These are phyloP conservation scores for Camelina hispida DNA, from an alignment of 345 rosid genomes.

Conservation along the genomic window DNA sequence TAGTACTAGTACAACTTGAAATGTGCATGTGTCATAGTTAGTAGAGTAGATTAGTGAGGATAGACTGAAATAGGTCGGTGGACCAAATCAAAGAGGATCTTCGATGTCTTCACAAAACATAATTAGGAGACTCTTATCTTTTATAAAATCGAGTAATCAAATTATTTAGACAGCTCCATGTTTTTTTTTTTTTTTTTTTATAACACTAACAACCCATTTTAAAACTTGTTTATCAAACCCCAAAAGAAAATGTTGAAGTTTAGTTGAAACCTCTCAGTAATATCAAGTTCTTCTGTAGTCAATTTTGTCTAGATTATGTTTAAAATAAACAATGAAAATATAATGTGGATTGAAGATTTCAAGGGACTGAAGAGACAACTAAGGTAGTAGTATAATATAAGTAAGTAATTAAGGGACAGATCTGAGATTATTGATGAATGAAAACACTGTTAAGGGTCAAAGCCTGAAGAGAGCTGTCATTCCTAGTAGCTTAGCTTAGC, in stretches of 20 bases:
- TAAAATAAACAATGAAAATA: background rate
- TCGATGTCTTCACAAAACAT: background rate
- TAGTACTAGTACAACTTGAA: background rate
- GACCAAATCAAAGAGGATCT: conserved; percentile 33
- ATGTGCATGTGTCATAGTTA: conserved; percentile 36
- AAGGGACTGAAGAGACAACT: conserved; percentile 32
- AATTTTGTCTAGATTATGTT: background rate
- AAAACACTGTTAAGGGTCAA: conserved; percentile 26
- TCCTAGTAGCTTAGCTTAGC: conserved; percentile 27
- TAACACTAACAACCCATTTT: background rate
- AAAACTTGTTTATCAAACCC: background rate
- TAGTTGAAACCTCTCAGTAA: conserved; percentile 20
- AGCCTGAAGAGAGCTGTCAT: conserved; percentile 40
- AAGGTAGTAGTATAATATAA: background rate
- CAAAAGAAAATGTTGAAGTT: conserved; percentile 2
- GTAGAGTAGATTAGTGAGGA: conserved; percentile 24
- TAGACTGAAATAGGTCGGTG: conserved; percentile 30
- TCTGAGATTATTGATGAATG: conserved; percentile 21
- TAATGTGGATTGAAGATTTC: conserved; percentile 2
- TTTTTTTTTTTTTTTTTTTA: too few species aligned
- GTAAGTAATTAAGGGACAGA: conserved; percentile 30
- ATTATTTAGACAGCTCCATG: too few species aligned
- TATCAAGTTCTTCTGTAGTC: conserved; percentile 17
- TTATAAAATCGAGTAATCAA: too few species aligned
- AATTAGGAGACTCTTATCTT: too few species aligned